Evolutionary conservation across 441 rosid species (phyloP).

Genomic region (Biscutella laevigata): DNA sequence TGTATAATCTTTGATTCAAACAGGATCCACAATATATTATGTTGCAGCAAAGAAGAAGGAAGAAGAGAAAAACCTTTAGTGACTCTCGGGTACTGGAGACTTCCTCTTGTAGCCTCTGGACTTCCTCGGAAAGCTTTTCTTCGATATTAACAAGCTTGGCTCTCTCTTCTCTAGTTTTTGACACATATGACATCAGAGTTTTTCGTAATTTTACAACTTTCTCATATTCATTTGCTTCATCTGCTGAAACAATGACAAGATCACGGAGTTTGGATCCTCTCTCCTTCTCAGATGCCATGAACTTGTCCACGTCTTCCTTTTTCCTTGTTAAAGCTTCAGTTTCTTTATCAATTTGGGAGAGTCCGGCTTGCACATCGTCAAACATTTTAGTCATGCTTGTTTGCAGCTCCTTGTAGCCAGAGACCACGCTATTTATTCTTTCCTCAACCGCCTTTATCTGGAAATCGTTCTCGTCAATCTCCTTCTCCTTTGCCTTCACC

Average conservation of each 20-base stretch:
- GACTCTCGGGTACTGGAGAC: constrained; percentile 59
- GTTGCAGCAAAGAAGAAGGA: neutral
- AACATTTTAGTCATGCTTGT: constrained; percentile 41
- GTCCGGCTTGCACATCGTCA: constrained; percentile 36
- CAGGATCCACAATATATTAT: neutral
- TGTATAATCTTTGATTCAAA: neutral
- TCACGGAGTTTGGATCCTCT: constrained; percentile 55
- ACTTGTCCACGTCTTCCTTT: constrained; percentile 50
- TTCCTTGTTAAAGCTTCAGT: constrained; percentile 38
- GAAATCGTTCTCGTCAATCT: constrained; percentile 53
- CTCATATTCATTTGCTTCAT: constrained; percentile 53
- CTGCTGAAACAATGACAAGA: constrained; percentile 45
- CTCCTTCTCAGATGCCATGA: constrained; percentile 39
- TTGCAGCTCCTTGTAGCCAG: constrained; percentile 50
- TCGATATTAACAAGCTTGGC: constrained; percentile 52
- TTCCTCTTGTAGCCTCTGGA: constrained; percentile 57
- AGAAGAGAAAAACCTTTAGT: constrained; percentile 43
- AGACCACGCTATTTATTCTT: constrained; percentile 42
- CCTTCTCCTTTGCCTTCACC: constrained; percentile 60
- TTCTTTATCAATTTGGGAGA: constrained; percentile 41
- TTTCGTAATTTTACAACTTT: constrained; percentile 50
- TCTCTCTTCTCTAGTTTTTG: constrained; percentile 59
- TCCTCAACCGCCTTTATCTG: constrained; percentile 50
- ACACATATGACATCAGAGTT: constrained; percentile 43
- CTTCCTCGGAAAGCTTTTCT: constrained; percentile 68